Evolutionary conservation across 2,329 filamentous ascomycete species (phyloP).

Genomic region (Colletotrichum orbiculare): DNA sequence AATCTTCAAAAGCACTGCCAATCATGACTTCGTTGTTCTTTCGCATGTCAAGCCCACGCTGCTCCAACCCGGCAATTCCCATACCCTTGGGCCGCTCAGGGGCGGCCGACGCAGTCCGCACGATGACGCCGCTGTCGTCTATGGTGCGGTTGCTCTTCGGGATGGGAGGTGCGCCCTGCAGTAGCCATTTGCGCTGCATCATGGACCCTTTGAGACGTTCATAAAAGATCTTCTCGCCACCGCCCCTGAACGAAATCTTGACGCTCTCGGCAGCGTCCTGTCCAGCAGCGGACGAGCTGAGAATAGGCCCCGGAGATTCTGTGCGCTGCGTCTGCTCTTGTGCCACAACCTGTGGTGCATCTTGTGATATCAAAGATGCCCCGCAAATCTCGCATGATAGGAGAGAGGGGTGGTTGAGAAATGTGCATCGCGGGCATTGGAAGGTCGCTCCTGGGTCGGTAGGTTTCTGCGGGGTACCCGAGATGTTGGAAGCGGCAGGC

Average conservation of each 20-base stretch:
- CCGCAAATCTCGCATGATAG: slow-evolving; percentile 91
- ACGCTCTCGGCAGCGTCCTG: slow-evolving; percentile 77
- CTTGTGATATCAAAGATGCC: slow-evolving; percentile 73
- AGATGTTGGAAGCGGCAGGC: slow-evolving; percentile 37
- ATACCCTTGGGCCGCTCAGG: slow-evolving; percentile 68
- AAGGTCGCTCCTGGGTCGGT: slow-evolving; percentile 56
- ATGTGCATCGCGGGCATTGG: slow-evolving; percentile 89
- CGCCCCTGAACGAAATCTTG: slow-evolving; percentile 90
- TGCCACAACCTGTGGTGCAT: slow-evolving; percentile 51
- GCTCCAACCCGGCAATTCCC: slow-evolving; percentile 92
- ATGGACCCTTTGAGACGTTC: slow-evolving; percentile 89
- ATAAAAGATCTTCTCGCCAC: slow-evolving; percentile 90
- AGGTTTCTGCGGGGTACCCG: slow-evolving; percentile 33
- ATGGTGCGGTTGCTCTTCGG: slow-evolving; percentile 67
- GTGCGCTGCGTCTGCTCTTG: slow-evolving; percentile 59
- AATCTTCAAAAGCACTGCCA: slow-evolving; percentile 92
- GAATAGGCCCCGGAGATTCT: slow-evolving; percentile 82
- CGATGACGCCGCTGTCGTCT: slow-evolving; percentile 50
- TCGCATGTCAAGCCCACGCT: slow-evolving; percentile 82
- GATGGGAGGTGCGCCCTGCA: slow-evolving; percentile 88
- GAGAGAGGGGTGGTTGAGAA: slow-evolving; percentile 90
- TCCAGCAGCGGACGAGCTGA: slow-evolving; percentile 53
- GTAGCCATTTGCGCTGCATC: slow-evolving; percentile 94
- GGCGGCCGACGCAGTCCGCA: slow-evolving; percentile 36
- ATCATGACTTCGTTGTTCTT: slow-evolving; percentile 96